A percentile compares a stretch with the other conserved stretches of the same genome.
These are phyloP conservation scores for Chaetoceros muelleri DNA, from an alignment of 108 stramenopile species.

Conservation along the genomic window DNA sequence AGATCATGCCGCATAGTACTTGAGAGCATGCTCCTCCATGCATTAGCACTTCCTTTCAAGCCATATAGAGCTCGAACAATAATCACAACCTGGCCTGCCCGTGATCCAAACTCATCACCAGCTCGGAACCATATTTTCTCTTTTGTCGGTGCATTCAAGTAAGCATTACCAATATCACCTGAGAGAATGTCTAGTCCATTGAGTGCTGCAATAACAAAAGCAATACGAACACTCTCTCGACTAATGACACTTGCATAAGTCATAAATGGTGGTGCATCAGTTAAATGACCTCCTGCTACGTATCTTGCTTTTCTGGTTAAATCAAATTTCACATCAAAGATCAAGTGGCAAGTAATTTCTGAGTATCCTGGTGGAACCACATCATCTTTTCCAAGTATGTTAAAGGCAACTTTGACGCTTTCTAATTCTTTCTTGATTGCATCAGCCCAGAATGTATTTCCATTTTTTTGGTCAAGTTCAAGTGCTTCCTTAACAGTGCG, in stretches of 20 bases:
- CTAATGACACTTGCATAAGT: slow-evolving; percentile 22
- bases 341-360: slow-evolving; percentile 11
- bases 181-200: slow-evolving; percentile 17
- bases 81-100: slow-evolving; percentile 4
- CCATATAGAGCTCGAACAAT: slow-evolving; percentile 24
- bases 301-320: slow-evolving; percentile 14
- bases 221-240: slow-evolving; percentile 22
- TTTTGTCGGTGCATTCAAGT: slow-evolving; percentile 12
- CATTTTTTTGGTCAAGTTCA: slow-evolving; percentile 15
- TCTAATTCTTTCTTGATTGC: slow-evolving; percentile 19
- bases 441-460: slow-evolving; percentile 17
- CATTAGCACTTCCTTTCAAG: background rate
- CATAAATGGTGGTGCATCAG: slow-evolving; percentile 5
- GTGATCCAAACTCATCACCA: slow-evolving; percentile 21
- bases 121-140: slow-evolving; percentile 17
- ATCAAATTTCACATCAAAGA: slow-evolving; percentile 14
- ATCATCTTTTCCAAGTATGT: slow-evolving; percentile 4
- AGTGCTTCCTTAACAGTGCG: slow-evolving; percentile 15
- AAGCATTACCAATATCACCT: slow-evolving; percentile 18
- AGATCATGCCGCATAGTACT: background rate
- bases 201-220: slow-evolving; percentile 21
- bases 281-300: slow-evolving; percentile 26
- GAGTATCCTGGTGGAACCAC: slow-evolving; percentile 4
- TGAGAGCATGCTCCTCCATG: background rate
- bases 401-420: slow-evolving; percentile 13